Evolutionary conservation across 352 stramenopile species (phyloP).

Genomic region (Pseudoperonospora humuli): DNA sequence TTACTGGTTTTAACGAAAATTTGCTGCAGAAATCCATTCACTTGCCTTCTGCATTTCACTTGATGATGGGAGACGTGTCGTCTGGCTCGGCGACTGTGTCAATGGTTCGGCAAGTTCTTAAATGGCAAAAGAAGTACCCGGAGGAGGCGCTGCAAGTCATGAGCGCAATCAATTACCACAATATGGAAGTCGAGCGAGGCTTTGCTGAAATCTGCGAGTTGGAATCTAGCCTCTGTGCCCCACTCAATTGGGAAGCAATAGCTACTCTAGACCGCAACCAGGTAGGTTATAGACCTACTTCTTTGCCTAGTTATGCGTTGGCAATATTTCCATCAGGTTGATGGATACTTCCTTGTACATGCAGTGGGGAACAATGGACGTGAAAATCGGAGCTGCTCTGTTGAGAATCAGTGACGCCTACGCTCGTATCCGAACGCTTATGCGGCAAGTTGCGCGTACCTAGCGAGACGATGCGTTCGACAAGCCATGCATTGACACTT

Average conservation of each 20-base stretch:
- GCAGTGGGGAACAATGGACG: constrained; percentile 41
- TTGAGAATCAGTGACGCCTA: constrained; percentile 66
- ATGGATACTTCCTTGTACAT: not conserved
- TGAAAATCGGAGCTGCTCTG: constrained; percentile 34
- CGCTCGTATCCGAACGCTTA: constrained; percentile 54
- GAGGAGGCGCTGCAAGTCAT: constrained; percentile 28
- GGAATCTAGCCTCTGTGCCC: constrained; percentile 4
- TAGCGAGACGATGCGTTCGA: not conserved
- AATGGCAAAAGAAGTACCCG: constrained; percentile 32
- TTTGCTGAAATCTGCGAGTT: constrained; percentile 23
- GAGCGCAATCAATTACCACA: constrained; percentile 25
- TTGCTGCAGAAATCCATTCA: constrained; percentile 39
- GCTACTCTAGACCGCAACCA: constrained; percentile 12
- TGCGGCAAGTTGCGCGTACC: constrained; percentile 49
- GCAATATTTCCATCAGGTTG: not conserved
- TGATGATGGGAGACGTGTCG: constrained; percentile 94
- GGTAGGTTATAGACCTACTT: constrained; percentile 9
- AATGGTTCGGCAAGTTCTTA: constrained; percentile 72
- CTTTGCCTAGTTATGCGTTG: not conserved
- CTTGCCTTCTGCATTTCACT: constrained; percentile 64
- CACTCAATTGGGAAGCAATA: constrained; percentile 19
- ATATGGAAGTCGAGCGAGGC: constrained; percentile 26
- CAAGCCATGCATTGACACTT: not conserved
- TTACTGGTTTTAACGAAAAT: constrained; percentile 3
- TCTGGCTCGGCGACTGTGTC: constrained; percentile 88